Evolutionary conservation across 768 basidiomycete species (phyloP).

Genomic region (Tulasnella sp.): DNA sequence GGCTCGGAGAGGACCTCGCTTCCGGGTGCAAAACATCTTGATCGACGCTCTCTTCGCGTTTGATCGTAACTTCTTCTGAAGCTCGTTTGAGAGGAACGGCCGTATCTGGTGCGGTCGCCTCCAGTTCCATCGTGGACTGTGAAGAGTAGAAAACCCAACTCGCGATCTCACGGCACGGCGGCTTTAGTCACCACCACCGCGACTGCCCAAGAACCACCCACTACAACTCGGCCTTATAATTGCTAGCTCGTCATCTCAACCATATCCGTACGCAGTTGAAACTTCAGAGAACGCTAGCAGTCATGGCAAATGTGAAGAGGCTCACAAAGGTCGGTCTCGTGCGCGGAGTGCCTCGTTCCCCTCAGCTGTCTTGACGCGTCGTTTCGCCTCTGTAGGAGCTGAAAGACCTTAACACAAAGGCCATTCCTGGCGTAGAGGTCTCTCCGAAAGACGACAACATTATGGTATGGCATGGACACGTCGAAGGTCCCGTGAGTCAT

Average conservation of each 20-base stretch:
- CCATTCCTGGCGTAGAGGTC: conserved; percentile 49
- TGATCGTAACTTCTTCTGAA: conserved; percentile 12
- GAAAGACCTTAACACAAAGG: conserved; percentile 23
- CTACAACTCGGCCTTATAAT: not conserved
- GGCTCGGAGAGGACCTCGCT: not conserved
- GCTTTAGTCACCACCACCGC: not conserved
- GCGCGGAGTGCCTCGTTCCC: not conserved
- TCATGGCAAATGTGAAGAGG: conserved; percentile 25
- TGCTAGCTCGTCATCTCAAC: not conserved
- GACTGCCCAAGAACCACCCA: not conserved
- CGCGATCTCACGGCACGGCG: not conserved
- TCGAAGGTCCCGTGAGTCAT: conserved; percentile 69
- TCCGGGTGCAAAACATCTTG: not conserved
- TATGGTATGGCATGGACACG: conserved; percentile 74
- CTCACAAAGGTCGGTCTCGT: conserved; percentile 30
- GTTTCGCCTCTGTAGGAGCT: conserved; percentile 45
- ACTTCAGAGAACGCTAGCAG: not conserved
- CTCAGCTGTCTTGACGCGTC: conserved; percentile 50
- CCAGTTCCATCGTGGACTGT: conserved; percentile 19
- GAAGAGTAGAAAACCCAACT: conserved; percentile 11
- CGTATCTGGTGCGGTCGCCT: not conserved
- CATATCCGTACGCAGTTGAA: not conserved
- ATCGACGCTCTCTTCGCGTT: conserved; percentile 18
- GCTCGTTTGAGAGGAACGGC: not conserved
- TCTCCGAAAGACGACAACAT: conserved; percentile 71